Evolutionary conservation across 345 rosid species (phyloP).

Genomic region (Erysimum cheiranthoides): DNA sequence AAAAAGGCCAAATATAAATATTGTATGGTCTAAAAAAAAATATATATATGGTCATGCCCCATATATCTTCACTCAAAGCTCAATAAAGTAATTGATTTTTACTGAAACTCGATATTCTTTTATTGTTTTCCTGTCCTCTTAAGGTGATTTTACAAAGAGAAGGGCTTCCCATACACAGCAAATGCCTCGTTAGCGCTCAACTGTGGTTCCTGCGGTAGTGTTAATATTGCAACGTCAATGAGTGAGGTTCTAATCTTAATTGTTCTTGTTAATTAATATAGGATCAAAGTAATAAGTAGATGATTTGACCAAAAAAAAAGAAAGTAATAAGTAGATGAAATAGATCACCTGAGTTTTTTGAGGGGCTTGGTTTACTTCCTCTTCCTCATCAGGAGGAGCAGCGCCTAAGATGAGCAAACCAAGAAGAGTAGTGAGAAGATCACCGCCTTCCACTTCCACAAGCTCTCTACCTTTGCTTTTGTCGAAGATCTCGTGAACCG

Average conservation of each 20-base stretch:
- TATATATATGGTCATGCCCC: neutral
- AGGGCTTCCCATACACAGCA: slow-evolving; percentile 67
- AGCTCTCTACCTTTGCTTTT: slow-evolving; percentile 45
- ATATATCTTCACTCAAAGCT: slow-evolving; percentile 19
- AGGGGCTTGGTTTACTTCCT: slow-evolving; percentile 24
- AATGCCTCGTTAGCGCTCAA: slow-evolving; percentile 67
- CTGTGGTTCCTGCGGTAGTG: slow-evolving; percentile 84
- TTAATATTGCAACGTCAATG: neutral
- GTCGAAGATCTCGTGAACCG: slow-evolving; percentile 54
- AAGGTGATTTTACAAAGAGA: slow-evolving; percentile 46
- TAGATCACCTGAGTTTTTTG: slow-evolving; percentile 45
- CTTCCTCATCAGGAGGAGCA: slow-evolving; percentile 28
- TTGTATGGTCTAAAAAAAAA: neutral
- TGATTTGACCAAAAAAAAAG: no score
- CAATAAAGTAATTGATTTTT: neutral
- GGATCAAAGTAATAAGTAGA: slow-evolving; percentile 3
- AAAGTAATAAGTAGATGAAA: slow-evolving; percentile 37
- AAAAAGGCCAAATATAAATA: neutral
- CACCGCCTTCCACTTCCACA: slow-evolving; percentile 46
- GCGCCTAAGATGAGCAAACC: slow-evolving; percentile 63
- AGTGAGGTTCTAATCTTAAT: neutral
- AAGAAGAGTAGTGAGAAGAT: slow-evolving; percentile 62
- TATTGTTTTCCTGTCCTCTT: neutral
- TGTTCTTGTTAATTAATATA: neutral
- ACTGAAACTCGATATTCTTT: neutral